Evolutionary conservation across 306 rosid genomes (phyloP), one percentile per base, ranked within the genome.

Genomic region (Quercus bicolor): DNA sequence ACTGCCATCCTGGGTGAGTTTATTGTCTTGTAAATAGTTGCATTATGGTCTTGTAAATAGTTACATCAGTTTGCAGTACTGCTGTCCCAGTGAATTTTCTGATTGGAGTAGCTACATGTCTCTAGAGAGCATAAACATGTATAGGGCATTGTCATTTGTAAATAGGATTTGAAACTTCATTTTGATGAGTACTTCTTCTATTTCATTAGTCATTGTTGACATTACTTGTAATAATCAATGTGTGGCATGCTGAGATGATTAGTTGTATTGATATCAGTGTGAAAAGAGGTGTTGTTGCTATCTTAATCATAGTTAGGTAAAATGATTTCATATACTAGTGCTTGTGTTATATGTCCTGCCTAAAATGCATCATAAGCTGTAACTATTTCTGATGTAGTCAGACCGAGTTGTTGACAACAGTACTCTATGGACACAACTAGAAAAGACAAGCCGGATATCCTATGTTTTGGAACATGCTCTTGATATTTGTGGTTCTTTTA

Each of bases 1-100:
- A 95, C 59, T 93, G 98, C 85, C 99, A 95, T 86, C 90, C 97
- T 43, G 99, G 99, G 99, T 95, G 68, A 80, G 92, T 76, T 64
- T 3, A 4, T 23, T 11, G 11, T 80, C 5, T 23, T 11, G 11
- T 80, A 3, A 26, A 4, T 37, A 13, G 1, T 18, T 59, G 29
- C 65, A 9, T 59, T 59, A 59, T 23, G 15, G 31, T 59, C 65
- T 59, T 59, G 45, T 37, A 37, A 37, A 37, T 37, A 37, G 2
- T 9, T 57, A 57, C 14, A 21, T 57, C 16, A 57, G 31, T 57
- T 57, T 57, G 64, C 28, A 37, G 45, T 37, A 59, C 13, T 23
- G 65, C 29, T 59, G 12, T 11, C 65, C 14, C 15, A 23, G 31
- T 59, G 28, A 9, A 59, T 59, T 8, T 5, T 21, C 4, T 59